Conservation (phyloP, 2,329 filamentous ascomycete genomes). For the Colletotrichum liaoningense region DNA sequence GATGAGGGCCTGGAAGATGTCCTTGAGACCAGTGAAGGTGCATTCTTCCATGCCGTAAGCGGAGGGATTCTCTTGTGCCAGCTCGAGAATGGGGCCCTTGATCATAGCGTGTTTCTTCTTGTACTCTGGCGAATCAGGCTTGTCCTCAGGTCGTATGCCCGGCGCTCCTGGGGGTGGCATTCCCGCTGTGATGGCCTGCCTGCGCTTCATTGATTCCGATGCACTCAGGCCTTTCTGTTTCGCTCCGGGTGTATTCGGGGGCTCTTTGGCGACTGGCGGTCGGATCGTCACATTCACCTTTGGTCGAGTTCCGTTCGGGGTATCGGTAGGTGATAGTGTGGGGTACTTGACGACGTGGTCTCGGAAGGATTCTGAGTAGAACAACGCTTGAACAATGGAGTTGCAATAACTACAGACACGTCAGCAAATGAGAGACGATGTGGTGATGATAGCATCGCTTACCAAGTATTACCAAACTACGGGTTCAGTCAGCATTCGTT, state of each 20-base stretch:
- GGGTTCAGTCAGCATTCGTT: slow-evolving; percentile 47
- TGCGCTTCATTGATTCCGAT: slow-evolving; percentile 67
- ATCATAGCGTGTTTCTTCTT: slow-evolving; percentile 97
- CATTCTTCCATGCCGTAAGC: slow-evolving; percentile 95
- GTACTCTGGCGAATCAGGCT: slow-evolving; percentile 93
- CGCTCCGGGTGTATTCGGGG: slow-evolving; percentile 48
- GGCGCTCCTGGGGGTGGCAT: slow-evolving; percentile 66
- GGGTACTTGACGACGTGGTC: slow-evolving; percentile 95
- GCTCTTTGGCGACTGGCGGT: slow-evolving; percentile 63
- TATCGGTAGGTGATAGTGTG: slow-evolving; percentile 75
- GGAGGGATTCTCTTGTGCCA: slow-evolving; percentile 82
- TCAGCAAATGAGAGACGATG: neutral
- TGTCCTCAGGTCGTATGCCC: slow-evolving; percentile 83
- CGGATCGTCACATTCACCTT: slow-evolving; percentile 72
- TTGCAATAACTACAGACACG: slow-evolving; percentile 84
- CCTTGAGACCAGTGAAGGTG: slow-evolving; percentile 93
- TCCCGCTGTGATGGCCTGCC: slow-evolving; percentile 64
- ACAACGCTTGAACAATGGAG: slow-evolving; percentile 96
- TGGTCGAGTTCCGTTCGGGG: slow-evolving; percentile 68
- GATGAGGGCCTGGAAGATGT: slow-evolving; percentile 93
- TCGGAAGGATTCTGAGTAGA: slow-evolving; percentile 94
- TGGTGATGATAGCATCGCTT: slow-evolving; percentile 47
- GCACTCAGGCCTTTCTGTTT: slow-evolving; percentile 65
- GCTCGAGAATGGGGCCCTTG: slow-evolving; percentile 86
- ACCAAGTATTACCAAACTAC: slow-evolving; percentile 98